Evolutionary conservation across 108 stramenopile species (phyloP).

Genomic region (Pseudonitzschia pungens): DNA sequence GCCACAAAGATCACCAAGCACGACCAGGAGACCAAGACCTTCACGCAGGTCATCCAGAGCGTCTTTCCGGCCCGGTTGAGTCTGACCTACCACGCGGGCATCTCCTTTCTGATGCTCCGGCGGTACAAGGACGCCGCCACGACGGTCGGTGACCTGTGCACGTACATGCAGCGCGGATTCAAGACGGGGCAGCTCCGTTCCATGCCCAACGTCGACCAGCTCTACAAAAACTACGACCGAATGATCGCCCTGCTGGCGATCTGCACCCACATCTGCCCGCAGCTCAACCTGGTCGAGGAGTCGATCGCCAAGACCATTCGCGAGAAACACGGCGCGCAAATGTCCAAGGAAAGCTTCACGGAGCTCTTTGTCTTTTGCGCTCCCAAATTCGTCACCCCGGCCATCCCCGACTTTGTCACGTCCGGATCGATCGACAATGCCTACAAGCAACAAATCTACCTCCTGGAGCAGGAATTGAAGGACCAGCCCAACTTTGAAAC

Average conservation of each 20-base stretch:
- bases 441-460: slow-evolving; percentile 79
- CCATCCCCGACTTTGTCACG: slow-evolving; percentile 72
- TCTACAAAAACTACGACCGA: slow-evolving; percentile 79
- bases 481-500: slow-evolving; percentile 65
- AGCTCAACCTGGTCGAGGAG: slow-evolving; percentile 63
- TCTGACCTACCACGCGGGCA: slow-evolving; percentile 92
- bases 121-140: slow-evolving; percentile 91
- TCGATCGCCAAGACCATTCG: slow-evolving; percentile 63
- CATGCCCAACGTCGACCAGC: slow-evolving; percentile 75
- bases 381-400: slow-evolving; percentile 91
- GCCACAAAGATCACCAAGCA: slow-evolving; percentile 29
- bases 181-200: slow-evolving; percentile 83
- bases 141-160: slow-evolving; percentile 71
- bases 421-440: slow-evolving; percentile 53
- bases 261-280: slow-evolving; percentile 71
- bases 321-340: slow-evolving; percentile 86
- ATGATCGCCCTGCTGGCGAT: slow-evolving; percentile 90
- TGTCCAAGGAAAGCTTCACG: slow-evolving; percentile 82
- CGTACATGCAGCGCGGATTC: slow-evolving; percentile 81
- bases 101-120: slow-evolving; percentile 91
- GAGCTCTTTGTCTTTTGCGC: slow-evolving; percentile 69
- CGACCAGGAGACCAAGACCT: slow-evolving; percentile 54
- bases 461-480: slow-evolving; percentile 84
- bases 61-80: slow-evolving; percentile 87
- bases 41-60: slow-evolving; percentile 62